Evolutionary conservation across 1,284 basidiomycete species (phyloP).

Genomic region (Somion occarium): DNA sequence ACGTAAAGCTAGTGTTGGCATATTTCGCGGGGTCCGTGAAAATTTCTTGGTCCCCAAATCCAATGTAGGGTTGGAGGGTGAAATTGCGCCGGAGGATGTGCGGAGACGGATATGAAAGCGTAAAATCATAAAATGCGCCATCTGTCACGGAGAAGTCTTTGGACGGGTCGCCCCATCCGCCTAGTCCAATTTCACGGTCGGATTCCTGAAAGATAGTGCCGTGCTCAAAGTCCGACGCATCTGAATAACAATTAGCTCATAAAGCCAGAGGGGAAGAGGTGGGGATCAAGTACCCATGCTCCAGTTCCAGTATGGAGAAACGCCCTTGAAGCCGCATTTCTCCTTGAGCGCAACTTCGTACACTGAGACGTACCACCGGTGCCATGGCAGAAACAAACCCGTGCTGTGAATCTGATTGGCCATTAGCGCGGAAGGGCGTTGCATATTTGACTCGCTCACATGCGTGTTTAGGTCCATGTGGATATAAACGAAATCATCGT

Average conservation of each 20-base stretch:
- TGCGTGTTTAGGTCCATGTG: constrained; percentile 32
- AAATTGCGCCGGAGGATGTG: constrained; percentile 34
- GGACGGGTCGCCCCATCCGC: constrained; percentile 33
- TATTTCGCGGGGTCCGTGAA: constrained; percentile 18
- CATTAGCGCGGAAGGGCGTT: too few relatives aligned
- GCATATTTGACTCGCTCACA: too few relatives aligned
- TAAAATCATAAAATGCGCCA: constrained; percentile 30
- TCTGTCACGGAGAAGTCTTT: constrained; percentile 28
- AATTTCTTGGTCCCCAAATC: constrained; percentile 14
- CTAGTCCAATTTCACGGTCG: constrained; percentile 27
- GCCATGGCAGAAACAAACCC: constrained; percentile 35
- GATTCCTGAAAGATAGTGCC: constrained; percentile 28
- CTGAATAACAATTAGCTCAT: constrained; percentile 16
- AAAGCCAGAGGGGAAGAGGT: background rate
- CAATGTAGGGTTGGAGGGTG: constrained; percentile 28
- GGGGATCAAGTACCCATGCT: constrained; percentile 22
- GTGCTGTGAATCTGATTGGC: constrained; percentile 34
- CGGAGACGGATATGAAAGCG: constrained; percentile 29
- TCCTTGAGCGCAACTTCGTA: constrained; percentile 29
- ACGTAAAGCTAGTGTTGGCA: constrained; percentile 30
- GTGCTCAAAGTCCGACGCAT: constrained; percentile 27
- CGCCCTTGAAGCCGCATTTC: constrained; percentile 31
- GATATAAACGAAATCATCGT: constrained; percentile 34
- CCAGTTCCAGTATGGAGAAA: constrained; percentile 38
- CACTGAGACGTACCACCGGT: constrained; percentile 31